Base-by-base conservation (phyloP, 805 yeast genomes). In the Metschnikowia lunata region DNA sequence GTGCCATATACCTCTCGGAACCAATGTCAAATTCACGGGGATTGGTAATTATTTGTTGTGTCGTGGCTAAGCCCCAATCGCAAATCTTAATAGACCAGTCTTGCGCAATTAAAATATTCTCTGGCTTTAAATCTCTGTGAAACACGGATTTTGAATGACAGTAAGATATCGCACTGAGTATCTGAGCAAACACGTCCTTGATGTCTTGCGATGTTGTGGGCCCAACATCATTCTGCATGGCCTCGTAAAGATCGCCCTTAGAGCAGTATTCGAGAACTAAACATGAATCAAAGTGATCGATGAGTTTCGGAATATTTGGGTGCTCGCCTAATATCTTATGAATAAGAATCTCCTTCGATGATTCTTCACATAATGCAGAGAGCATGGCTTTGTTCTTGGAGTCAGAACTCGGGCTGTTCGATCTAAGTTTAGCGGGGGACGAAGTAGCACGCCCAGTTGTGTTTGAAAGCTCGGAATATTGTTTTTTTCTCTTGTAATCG, bases 1-100 rank as follows among this genome's bases (percentile, higher is more conserved):
- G 97, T 0, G 97, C 95, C 97, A 89, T 89, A 64, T 89, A 89
- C 49, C 95, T 74, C 64, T 88, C 96, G 43, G 88, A 80, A 23
- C 97, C 97, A 46, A 88, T 85, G 49, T 87, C 95, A 61, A 88
- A 85, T 47, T 70, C 75, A 38, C 50, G 56, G 23, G 52, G 60
- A 57, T 88, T 89, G 30, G 78, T 66, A 55, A 87, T 82, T 37
- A 67, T 64, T 37, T 69, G 67, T 29, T 65, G 61, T 28, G 77
- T 76, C 4, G 83, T 76, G 1, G 83, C 82, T 50, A 78, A 64
- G 1, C 83, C 83, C 74, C 80, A 78, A 60, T 78, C 83, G 42
- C 82, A 76, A 32, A 78, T 61, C 52, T 76, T 78, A 47, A 78
- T 71, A 4, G 78, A 65, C 82, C 82, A 78, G 57, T 78, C 80